These are phyloP conservation scores for Metschnikowia vanudenii DNA, from an alignment of 805 yeast genomes.

Conservation along the genomic window DNA sequence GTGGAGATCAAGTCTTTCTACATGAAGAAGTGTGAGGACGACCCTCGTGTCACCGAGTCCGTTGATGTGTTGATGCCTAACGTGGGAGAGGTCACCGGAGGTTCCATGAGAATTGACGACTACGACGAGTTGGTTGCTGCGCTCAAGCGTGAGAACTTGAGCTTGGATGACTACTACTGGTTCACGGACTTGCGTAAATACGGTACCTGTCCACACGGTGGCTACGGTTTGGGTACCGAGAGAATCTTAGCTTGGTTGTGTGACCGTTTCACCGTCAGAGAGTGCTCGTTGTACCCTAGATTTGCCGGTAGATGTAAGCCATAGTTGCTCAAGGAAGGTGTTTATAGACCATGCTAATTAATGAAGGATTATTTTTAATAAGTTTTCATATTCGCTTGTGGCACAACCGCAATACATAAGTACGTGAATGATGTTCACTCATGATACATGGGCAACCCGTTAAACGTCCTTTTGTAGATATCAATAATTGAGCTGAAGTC, in stretches of 20 bases:
- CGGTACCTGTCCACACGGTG: conserved; percentile 99
- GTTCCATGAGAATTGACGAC: conserved; percentile 93
- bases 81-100: conserved; percentile 98
- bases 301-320: conserved; percentile 98
- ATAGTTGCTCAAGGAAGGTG: conserved; percentile 32
- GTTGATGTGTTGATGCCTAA: conserved; percentile 99
- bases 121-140: conserved; percentile 84
- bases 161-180: conserved; percentile 88
- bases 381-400: too few relatives aligned
- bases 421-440: too few relatives aligned
- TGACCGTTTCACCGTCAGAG: conserved; percentile 96
- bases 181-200: conserved; percentile 92
- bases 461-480: not conserved
- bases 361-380: not conserved
- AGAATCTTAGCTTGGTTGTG: conserved; percentile 98
- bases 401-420: too few relatives aligned
- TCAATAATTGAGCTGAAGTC: not conserved
- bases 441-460: conserved; percentile 3
- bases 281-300: conserved; percentile 96
- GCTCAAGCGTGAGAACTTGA: conserved; percentile 88
- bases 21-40: conserved; percentile 91
- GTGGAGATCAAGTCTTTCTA: conserved; percentile 96
- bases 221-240: conserved; percentile 98
- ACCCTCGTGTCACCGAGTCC: conserved; percentile 93
- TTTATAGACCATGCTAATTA: conserved; percentile 3